phyloP scores from a whole-genome alignment of 2,329 filamentous ascomycete species.

The Penicillium sp. region DNA sequence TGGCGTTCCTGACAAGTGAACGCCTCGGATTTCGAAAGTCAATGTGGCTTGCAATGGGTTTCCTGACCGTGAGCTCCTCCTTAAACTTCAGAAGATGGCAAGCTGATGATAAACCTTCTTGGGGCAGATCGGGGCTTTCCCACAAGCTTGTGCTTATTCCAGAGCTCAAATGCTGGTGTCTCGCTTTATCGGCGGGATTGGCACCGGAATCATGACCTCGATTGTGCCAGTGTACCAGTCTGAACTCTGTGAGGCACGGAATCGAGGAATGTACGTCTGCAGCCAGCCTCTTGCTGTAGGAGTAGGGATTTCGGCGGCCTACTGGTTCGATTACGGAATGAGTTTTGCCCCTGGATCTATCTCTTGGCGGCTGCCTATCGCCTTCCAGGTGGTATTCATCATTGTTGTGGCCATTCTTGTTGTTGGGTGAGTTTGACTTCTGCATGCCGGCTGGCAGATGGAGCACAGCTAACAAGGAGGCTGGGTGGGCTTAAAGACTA shows the following conservation, averaged over 20 bases:
- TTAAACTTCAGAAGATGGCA: not conserved
- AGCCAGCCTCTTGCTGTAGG: slow-evolving; percentile 47
- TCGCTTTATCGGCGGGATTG: slow-evolving; percentile 56
- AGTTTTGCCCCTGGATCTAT: slow-evolving; percentile 46
- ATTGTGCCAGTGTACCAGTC: slow-evolving; percentile 50
- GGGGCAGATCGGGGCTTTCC: slow-evolving; percentile 38
- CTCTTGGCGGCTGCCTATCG: slow-evolving; percentile 54
- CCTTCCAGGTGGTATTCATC: slow-evolving; percentile 52
- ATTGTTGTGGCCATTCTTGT: slow-evolving; percentile 48
- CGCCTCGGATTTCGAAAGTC: slow-evolving; percentile 37
- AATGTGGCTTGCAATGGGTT: slow-evolving; percentile 43
- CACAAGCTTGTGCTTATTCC: slow-evolving; percentile 41
- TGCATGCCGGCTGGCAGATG: not conserved
- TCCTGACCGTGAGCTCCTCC: slow-evolving; percentile 32
- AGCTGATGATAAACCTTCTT: slow-evolving; percentile 10
- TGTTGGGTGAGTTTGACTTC: slow-evolving; percentile 26
- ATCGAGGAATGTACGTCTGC: slow-evolving; percentile 51
- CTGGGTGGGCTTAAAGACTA: slow-evolving; percentile 28
- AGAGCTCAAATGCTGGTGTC: slow-evolving; percentile 46
- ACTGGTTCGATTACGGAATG: slow-evolving; percentile 43
- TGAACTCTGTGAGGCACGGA: slow-evolving; percentile 51
- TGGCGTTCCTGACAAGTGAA: slow-evolving; percentile 39
- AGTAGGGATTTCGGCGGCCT: slow-evolving; percentile 43
- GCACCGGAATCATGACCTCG: slow-evolving; percentile 52
- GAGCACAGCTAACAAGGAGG: slow-evolving; percentile 3